Percentiles rank a stretch among this genome's conserved stretches.
Conservation (phyloP, 805 yeast genomes). For the Yamadazyma ubonensis region DNA sequence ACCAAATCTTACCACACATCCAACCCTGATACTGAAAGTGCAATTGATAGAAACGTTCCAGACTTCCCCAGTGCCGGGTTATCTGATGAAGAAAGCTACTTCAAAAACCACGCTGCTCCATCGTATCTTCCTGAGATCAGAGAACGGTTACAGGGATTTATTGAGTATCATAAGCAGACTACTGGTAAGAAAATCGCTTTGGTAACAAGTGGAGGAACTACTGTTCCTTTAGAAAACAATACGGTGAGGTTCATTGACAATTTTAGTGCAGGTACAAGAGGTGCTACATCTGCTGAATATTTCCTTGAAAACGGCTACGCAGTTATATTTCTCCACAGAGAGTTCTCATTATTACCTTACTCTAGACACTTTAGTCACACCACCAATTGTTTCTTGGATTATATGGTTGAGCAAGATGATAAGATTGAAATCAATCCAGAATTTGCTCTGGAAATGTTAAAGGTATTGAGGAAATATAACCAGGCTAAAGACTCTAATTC, state of each 20-base stretch:
- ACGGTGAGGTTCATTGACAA: slow-evolving; percentile 97
- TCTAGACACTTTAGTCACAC: slow-evolving; percentile 88
- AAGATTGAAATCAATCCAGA: slow-evolving; percentile 59
- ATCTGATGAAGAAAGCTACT: slow-evolving; percentile 74
- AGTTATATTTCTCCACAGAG: slow-evolving; percentile 89
- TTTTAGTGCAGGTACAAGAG: slow-evolving; percentile 96
- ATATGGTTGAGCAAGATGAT: slow-evolving; percentile 59
- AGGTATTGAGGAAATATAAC: slow-evolving; percentile 55
- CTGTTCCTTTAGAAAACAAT: slow-evolving; percentile 95
- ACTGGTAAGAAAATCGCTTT: slow-evolving; percentile 60
- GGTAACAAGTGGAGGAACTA: slow-evolving; percentile 96
- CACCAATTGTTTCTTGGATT: slow-evolving; percentile 82
- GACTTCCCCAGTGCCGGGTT: slow-evolving; percentile 75
- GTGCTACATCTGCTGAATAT: slow-evolving; percentile 93
- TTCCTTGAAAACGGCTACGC: slow-evolving; percentile 84
- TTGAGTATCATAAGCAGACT: slow-evolving; percentile 48
- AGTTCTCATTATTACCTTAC: slow-evolving; percentile 87
- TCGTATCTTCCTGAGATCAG: slow-evolving; percentile 64
- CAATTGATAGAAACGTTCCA: slow-evolving; percentile 76
- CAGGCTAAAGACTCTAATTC: slow-evolving; percentile 49
- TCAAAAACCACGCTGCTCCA: slow-evolving; percentile 72
- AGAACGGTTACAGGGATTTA: slow-evolving; percentile 57
- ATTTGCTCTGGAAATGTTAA: slow-evolving; percentile 60
- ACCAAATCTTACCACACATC: slow-evolving; percentile 49
- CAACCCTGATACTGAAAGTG: slow-evolving; percentile 64